phyloP scores from a whole-genome alignment of 2,329 filamentous ascomycete species.

The Aspergillus intermedius region DNA sequence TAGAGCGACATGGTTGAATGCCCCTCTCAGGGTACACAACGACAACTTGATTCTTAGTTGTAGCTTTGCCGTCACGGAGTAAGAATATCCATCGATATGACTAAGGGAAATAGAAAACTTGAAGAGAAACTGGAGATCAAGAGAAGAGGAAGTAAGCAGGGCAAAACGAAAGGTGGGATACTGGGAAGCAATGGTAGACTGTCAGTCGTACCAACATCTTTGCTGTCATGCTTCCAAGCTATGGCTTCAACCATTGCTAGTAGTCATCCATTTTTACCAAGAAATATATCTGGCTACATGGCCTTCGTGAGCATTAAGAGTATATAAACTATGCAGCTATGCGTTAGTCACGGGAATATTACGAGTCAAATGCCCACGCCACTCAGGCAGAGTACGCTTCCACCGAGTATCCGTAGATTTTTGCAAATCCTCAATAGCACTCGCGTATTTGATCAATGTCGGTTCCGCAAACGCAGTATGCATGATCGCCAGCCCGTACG shows the following conservation, averaged over 20 bases:
- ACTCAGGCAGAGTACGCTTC: conserved; percentile 46
- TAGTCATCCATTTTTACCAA: no score
- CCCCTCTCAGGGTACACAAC: background rate
- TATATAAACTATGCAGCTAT: background rate
- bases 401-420: conserved; percentile 37
- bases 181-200: no score
- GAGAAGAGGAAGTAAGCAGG: background rate
- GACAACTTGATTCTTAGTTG: background rate
- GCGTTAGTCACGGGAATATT: conserved; percentile 28
- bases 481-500: conserved; percentile 55
- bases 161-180: background rate
- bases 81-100: background rate
- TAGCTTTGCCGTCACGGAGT: background rate
- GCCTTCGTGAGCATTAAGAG: no score
- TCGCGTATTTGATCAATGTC: conserved; percentile 54
- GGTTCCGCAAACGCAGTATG: conserved; percentile 57
- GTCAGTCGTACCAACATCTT: no score
- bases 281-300: no score
- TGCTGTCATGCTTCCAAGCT: no score
- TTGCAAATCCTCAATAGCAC: conserved; percentile 57
- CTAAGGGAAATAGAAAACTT: no score
- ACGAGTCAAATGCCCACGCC: conserved; percentile 45
- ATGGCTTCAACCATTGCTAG: no score
- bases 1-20: background rate
- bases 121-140: background rate